Base-by-base conservation (phyloP, 2,329 filamentous ascomycete genomes). In the Ascochyta rabiei region DNA sequence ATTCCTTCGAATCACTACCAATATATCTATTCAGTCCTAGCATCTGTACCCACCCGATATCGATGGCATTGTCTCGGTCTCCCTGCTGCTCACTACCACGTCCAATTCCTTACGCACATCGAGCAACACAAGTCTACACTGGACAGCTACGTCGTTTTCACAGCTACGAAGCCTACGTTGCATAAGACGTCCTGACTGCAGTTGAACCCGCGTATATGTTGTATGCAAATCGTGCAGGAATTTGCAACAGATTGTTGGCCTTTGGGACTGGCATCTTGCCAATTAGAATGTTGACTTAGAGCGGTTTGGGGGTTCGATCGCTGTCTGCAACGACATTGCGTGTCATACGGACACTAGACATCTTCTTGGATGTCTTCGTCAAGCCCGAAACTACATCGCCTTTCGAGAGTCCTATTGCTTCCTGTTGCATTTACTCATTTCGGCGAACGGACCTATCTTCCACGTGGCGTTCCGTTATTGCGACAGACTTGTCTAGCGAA, bases 11-110 rank as follows among this genome's bases (percentile, higher is more conserved):
- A 51, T 43, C 55, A 46, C 56, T 52, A 57, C 57, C 64, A 64
- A 68, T 65, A 63, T 60, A 64, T 51, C 55, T 61, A 63, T 63
- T 66, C 48, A 64, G 62, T 61, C 50, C 51, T 55, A 60, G 58
- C 57, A 55, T 51, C 43, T 57, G 44, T 12, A 44, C 54, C 39
- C 42, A 37, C 45, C 15, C 50, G 54, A 41, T 28, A 10, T 10
- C 41, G 35, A 34, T 56, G 48, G 39, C 38, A 47, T 28, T 15
- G 19, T 23, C 23, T 34, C 28, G 44, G 53, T 50, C 24, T 16
- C 24, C 28, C 26, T 38, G 37, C 42, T 52, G 24, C 47, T 55
- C 46, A 55, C 24, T 28, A 35, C 24, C 52, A 55, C 50, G 23
- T 21, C 7, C 23, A 40, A 33, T 28, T 30, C 15, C n/a, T 31